A percentile compares a stretch with the other conserved stretches of the same genome.
phyloP scores from a whole-genome alignment of 2,329 filamentous ascomycete genomes.

The Colletotrichum sublineola region DNA sequence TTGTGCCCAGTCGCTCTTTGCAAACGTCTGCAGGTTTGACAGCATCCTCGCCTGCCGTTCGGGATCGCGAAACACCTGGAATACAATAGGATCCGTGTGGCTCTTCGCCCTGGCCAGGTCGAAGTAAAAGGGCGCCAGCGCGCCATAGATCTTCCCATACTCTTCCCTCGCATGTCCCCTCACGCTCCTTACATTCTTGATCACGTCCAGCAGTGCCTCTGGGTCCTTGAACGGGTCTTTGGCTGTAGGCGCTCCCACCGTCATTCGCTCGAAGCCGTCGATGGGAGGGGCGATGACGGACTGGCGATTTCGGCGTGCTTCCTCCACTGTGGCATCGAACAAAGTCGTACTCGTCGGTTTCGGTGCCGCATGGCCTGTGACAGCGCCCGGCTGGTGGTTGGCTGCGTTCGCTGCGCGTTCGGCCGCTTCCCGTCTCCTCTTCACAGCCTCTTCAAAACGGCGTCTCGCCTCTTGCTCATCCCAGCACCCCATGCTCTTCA shows the following conservation, averaged over 20 bases:
- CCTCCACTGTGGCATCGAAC: slow-evolving; percentile 80
- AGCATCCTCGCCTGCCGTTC: slow-evolving; percentile 93
- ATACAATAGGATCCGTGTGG: slow-evolving; percentile 85
- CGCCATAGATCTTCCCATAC: slow-evolving; percentile 91
- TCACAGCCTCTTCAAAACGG: slow-evolving; percentile 80
- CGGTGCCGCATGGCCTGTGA: slow-evolving; percentile 42
- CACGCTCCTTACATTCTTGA: slow-evolving; percentile 81
- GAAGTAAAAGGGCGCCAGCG: slow-evolving; percentile 88
- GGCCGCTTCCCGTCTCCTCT: slow-evolving; percentile 69
- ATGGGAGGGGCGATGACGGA: slow-evolving; percentile 48
- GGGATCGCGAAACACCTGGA: slow-evolving; percentile 87
- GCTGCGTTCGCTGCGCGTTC: slow-evolving; percentile 48
- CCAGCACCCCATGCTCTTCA: slow-evolving; percentile 93
- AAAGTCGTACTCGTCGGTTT: slow-evolving; percentile 67
- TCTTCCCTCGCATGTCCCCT: slow-evolving; percentile 89
- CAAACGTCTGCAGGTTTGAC: slow-evolving; percentile 82
- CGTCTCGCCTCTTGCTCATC: slow-evolving; percentile 87
- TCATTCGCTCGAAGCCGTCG: slow-evolving; percentile 87
- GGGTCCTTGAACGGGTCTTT: slow-evolving; percentile 68
- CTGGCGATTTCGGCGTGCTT: slow-evolving; percentile 65
- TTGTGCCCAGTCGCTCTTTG: slow-evolving; percentile 82
- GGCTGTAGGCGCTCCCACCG: slow-evolving; percentile 61
- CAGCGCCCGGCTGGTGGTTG: slow-evolving; percentile 42
- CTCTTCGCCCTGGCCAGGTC: slow-evolving; percentile 80
- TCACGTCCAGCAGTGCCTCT: slow-evolving; percentile 74